Base-by-base conservation (phyloP, 257 asterid genomes). In the Echium plantagineum region DNA sequence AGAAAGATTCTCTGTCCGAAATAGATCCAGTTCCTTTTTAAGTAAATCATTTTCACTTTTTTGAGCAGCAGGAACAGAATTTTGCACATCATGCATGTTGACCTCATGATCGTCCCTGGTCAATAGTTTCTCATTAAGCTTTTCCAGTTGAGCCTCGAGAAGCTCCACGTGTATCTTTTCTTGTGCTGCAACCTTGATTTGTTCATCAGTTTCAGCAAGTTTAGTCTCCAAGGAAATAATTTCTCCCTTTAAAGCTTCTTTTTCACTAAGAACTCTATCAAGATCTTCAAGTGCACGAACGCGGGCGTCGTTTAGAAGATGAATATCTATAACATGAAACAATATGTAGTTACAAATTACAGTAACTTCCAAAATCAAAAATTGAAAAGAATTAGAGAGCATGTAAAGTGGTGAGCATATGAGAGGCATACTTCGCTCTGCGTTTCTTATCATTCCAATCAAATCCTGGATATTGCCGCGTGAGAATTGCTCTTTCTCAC, bases 291-390 rank as follows among this genome's bases (percentile, higher is more conserved):
- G 85, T 53, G 94, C 85, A 58, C 72, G 81, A 47, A 83, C 46
- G 20, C 97, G 97, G 66, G 94, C 96, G 65, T 80, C 76, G 76
- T 91, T 88, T 75, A 91, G 85, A 68, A 85, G 89, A 78, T 79
- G 83, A 66, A 89, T 72, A 78, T 91, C 98, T 91, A 65, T 58
- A 48, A 57, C 32, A 32, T 21, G 16, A 55, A 51, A 56, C 38
- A 48, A 55, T 58, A 49, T 12, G 17, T 38, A 17, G 22, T n/a
- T 57, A 49, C 52, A 22, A 55, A 31, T 2, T 55, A 22, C 26
- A 26, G 49, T 47, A 35, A 3, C 55, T 55, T 20, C 52, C 0
- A 2, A 17, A 52, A 67, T 42, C 17, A 55, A 57, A 66, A 52
- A 65, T 62, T 61, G 55, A 10, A 64, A 58, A 30, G 22, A 26